Evolutionary conservation across 495 filamentous ascomycete genomes (phyloP).

Genomic region (Neurospora sp.): DNA sequence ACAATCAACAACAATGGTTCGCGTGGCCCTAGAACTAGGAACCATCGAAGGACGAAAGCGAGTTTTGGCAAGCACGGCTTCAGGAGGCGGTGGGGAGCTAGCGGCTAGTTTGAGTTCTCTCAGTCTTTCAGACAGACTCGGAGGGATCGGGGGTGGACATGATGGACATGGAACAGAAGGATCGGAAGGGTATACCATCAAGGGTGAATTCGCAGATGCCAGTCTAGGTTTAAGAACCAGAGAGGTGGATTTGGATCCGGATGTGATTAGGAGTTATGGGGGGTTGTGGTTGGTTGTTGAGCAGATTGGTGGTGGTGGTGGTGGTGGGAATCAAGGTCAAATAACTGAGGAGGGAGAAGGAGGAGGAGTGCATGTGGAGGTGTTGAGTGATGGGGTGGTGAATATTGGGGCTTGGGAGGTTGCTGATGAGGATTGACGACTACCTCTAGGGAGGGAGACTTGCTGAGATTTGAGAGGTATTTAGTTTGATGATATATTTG

Average conservation of each 20-base stretch:
- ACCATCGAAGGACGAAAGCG: slow-evolving; percentile 4
- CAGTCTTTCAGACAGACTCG: neutral
- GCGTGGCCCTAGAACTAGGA: slow-evolving; percentile 57
- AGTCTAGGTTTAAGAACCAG: slow-evolving; percentile 56
- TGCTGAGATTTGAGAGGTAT: neutral
- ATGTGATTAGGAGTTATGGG: slow-evolving; percentile 29
- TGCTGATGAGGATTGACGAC: slow-evolving; percentile 24
- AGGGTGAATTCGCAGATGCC: slow-evolving; percentile 59
- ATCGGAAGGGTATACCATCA: slow-evolving; percentile 16
- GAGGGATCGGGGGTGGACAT: neutral
- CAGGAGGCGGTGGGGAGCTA: neutral
- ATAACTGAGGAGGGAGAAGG: slow-evolving; percentile 18
- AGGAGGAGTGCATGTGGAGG: slow-evolving; percentile 55
- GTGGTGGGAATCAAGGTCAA: neutral
- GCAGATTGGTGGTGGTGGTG: slow-evolving; percentile 40
- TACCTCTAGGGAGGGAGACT: neutral
- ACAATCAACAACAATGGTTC: slow-evolving; percentile 32
- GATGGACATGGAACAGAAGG: slow-evolving; percentile 6
- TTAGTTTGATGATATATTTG: neutral
- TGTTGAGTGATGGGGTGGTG: slow-evolving; percentile 58
- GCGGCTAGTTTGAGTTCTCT: neutral
- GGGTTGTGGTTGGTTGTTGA: slow-evolving; percentile 75
- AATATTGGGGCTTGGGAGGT: slow-evolving; percentile 46
- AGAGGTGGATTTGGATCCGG: slow-evolving; percentile 61
- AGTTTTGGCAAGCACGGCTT: neutral